phyloP scores from a whole-genome alignment of 1,139 yeast species.

The Magnusiomyces sp. region DNA sequence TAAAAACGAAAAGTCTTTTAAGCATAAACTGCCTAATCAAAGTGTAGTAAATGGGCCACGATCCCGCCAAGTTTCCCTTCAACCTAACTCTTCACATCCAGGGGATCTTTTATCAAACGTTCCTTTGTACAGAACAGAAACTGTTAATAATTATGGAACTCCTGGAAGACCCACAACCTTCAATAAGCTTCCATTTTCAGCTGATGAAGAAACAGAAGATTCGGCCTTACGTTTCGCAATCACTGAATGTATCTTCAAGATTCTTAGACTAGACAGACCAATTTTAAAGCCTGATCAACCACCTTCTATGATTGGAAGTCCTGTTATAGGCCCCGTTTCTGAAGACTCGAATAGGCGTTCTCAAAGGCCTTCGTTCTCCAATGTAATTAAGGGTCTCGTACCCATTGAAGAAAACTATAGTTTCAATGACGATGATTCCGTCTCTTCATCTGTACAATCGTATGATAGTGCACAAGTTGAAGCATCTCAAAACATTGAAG shows the following conservation, averaged over 20 bases:
- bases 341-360: slow-evolving; percentile 7
- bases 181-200: slow-evolving; percentile 35
- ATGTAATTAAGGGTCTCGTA: slow-evolving; percentile 6
- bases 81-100: slow-evolving; percentile 59
- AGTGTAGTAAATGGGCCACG: slow-evolving; percentile 9
- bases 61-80: slow-evolving; percentile 60
- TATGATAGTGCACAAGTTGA: slow-evolving; percentile 50
- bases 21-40: slow-evolving; percentile 5
- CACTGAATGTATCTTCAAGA: slow-evolving; percentile 64
- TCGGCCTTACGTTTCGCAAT: slow-evolving; percentile 59
- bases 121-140: slow-evolving; percentile 53
- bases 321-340: slow-evolving; percentile 8
- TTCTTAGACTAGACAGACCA: slow-evolving; percentile 58
- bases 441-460: slow-evolving; percentile 8
- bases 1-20: slow-evolving; percentile 1
- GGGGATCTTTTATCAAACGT: slow-evolving; percentile 82
- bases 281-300: slow-evolving; percentile 5
- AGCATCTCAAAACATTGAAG: slow-evolving; percentile 54
- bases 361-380: slow-evolving; percentile 10
- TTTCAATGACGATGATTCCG: too few species aligned
- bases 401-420: too few species aligned
- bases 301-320: slow-evolving; percentile 2
- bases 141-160: slow-evolving; percentile 1
- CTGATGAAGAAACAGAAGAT: slow-evolving; percentile 73
- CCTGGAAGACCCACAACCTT: background rate